Conservation (phyloP, 208 protist genomes). For the Tritrichomonas foetus region DNA sequence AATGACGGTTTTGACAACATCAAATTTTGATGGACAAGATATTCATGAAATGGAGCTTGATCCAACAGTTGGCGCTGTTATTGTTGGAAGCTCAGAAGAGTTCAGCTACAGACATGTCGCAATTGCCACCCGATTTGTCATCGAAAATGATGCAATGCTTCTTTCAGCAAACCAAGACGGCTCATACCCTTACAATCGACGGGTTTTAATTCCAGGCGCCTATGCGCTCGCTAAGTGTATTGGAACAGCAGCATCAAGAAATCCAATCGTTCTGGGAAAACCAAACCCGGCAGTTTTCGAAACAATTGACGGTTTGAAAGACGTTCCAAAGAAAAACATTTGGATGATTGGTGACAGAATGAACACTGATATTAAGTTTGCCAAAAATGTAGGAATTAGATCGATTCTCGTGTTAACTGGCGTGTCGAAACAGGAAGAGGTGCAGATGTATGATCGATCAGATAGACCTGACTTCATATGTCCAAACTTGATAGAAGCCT, state of each 20-base stretch:
- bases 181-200: not conserved
- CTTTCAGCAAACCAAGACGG: not conserved
- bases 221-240: not conserved
- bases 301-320: not conserved
- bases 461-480: slow-evolving; percentile 21
- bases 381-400: not conserved
- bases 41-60: not conserved
- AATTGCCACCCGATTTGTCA: not conserved
- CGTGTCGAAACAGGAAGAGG: not conserved
- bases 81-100: not conserved
- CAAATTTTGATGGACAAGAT: not conserved
- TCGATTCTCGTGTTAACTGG: not conserved
- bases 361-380: slow-evolving; percentile 14
- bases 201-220: not conserved
- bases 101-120: not conserved
- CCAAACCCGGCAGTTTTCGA: not conserved
- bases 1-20: not conserved
- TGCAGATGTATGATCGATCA: not conserved
- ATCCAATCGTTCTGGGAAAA: not conserved
- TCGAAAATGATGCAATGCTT: slow-evolving; percentile 29
- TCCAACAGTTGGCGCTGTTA: not conserved
- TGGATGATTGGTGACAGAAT: slow-evolving; percentile 11
- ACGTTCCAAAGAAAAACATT: not conserved
- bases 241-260: not conserved
- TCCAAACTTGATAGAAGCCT: not conserved